These are phyloP conservation scores for Pseudonitzschia multiseries DNA, from an alignment of 108 stramenopile genomes.

Conservation along the genomic window DNA sequence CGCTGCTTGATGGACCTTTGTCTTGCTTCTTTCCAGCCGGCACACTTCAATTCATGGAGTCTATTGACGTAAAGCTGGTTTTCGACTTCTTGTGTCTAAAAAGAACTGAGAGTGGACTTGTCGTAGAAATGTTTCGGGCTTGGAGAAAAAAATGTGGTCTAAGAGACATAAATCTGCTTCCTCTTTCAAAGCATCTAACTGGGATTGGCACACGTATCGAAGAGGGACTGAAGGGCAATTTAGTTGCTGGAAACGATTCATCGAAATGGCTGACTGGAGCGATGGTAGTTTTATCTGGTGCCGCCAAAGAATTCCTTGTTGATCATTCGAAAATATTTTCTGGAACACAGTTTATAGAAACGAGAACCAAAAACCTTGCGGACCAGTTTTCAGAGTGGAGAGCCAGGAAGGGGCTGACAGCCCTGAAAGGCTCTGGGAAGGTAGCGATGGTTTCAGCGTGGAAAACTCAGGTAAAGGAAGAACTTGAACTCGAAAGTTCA, in stretches of 20 bases:
- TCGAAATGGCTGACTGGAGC: constrained; percentile 39
- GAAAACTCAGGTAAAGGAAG: constrained; percentile 50
- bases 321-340: constrained; percentile 21
- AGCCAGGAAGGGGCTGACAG: constrained; percentile 23
- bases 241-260: constrained; percentile 13
- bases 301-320: constrained; percentile 45
- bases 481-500: constrained; percentile 21
- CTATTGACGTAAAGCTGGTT: constrained; percentile 25
- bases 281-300: constrained; percentile 38
- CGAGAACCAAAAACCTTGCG: constrained; percentile 40
- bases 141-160: constrained; percentile 46
- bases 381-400: constrained; percentile 37
- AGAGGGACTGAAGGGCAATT: constrained; percentile 23
- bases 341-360: constrained; percentile 33
- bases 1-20: constrained; percentile 36
- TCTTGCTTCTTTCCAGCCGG: constrained; percentile 32
- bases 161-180: neutral
- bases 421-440: constrained; percentile 49
- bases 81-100: constrained; percentile 32
- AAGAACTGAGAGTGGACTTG: constrained; percentile 45
- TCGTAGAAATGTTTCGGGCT: constrained; percentile 31
- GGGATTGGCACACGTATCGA: constrained; percentile 43
- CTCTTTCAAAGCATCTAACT: constrained; percentile 42
- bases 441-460: constrained; percentile 58
- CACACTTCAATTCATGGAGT: constrained; percentile 35